Percentiles rank a stretch among this genome's conserved stretches.
Conservation (phyloP, 208 protist species). For the Tritrichomonas musculus region DNA sequence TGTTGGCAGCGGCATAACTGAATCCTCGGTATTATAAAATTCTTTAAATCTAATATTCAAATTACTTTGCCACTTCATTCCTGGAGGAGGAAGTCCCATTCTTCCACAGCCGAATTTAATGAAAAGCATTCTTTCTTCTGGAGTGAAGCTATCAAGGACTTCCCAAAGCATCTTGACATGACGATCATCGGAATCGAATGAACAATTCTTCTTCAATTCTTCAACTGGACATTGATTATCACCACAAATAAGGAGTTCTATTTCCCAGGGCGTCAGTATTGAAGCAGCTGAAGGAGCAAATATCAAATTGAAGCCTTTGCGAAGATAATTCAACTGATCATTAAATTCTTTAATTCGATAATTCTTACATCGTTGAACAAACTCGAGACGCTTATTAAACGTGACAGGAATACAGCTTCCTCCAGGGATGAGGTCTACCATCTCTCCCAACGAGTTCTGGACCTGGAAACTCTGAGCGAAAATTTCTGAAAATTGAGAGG, state of each 20-base stretch:
- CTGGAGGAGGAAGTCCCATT: slow-evolving; percentile 20
- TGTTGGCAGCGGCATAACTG: background rate
- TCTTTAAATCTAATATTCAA: background rate
- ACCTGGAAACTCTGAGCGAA: background rate
- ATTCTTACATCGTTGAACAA: background rate
- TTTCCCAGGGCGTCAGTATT: background rate
- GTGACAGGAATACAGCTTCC: background rate
- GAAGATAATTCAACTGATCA: background rate
- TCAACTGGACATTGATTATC: background rate
- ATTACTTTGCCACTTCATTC: background rate
- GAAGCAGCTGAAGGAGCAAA: background rate
- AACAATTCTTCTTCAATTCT: slow-evolving; percentile 18
- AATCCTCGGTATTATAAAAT: background rate
- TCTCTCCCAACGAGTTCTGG: background rate
- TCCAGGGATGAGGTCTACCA: background rate
- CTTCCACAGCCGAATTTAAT: slow-evolving; percentile 10
- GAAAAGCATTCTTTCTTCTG: slow-evolving; percentile 28
- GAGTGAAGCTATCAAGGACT: background rate
- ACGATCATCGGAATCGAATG: background rate
- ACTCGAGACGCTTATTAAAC: background rate
- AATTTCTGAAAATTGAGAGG: background rate
- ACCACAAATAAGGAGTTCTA: background rate
- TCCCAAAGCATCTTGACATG: background rate
- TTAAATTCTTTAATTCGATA: slow-evolving; percentile 16
- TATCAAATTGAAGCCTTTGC: background rate